A percentile compares a stretch with the other conserved stretches of the same genome.
These are phyloP conservation scores for Knoxdaviesia capensis DNA, from an alignment of 2,329 filamentous ascomycete genomes.

Conservation along the genomic window DNA sequence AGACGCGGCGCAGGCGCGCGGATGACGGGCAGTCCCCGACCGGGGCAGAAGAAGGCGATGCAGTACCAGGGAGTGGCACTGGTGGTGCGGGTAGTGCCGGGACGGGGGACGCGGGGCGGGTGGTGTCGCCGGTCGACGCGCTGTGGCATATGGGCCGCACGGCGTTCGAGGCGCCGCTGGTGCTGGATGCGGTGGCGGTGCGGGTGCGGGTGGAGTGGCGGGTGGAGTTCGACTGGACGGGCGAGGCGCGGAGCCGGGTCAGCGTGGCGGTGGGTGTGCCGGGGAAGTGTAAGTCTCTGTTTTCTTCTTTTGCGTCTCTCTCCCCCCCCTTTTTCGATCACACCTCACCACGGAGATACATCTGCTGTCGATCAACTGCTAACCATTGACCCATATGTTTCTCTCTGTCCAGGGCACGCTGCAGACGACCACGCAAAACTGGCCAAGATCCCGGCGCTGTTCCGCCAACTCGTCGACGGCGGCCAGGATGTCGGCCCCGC, in stretches of 20 bases:
- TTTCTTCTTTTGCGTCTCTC: neutral
- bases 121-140: constrained; percentile 23
- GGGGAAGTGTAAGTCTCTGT: constrained; percentile 35
- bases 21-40: constrained; percentile 2
- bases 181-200: constrained; percentile 11
- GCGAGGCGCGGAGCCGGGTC: constrained; percentile 43
- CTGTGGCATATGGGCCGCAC: constrained; percentile 32
- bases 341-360: neutral
- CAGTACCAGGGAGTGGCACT: constrained; percentile 7
- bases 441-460: constrained; percentile 36
- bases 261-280: constrained; percentile 34
- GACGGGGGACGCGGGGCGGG: constrained; percentile 3
- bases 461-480: constrained; percentile 34
- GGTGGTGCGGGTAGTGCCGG: constrained; percentile 9
- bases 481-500: constrained; percentile 34
- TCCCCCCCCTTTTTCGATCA: neutral
- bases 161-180: constrained; percentile 19
- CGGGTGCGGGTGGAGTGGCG: constrained; percentile 33
- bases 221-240: constrained; percentile 52
- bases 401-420: constrained; percentile 30
- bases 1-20: constrained; percentile 7
- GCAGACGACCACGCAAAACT: constrained; percentile 35
- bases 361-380: neutral
- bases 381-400: constrained; percentile 4
- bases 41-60: constrained; percentile 1